These are phyloP conservation scores for Monosporascus sp. DNA, from an alignment of 2,329 filamentous ascomycete species.

Conservation along the genomic window DNA sequence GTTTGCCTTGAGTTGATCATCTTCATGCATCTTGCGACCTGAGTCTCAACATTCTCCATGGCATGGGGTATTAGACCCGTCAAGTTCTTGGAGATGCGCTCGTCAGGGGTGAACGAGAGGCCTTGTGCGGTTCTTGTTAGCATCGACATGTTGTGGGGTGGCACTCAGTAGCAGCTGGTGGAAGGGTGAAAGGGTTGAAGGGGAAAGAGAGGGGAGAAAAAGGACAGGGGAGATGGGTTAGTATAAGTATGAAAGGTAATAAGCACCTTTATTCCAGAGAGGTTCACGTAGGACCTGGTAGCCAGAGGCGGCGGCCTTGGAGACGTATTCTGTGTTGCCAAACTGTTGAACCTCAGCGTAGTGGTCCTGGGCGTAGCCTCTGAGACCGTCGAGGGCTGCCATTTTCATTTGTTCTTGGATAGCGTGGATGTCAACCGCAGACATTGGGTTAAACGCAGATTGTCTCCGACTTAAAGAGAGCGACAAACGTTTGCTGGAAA, in stretches of 20 bases:
- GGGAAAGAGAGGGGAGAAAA: slow-evolving; percentile 2
- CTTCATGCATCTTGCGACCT: slow-evolving; percentile 63
- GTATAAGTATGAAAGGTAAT: slow-evolving; percentile 19
- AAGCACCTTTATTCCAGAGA: slow-evolving; percentile 59
- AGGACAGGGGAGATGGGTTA: slow-evolving; percentile 1
- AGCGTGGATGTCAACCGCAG: slow-evolving; percentile 49
- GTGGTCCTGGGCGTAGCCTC: slow-evolving; percentile 54
- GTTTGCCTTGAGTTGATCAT: slow-evolving; percentile 67
- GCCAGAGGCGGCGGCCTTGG: slow-evolving; percentile 47
- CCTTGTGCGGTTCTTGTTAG: slow-evolving; percentile 34
- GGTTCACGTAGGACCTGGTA: slow-evolving; percentile 59
- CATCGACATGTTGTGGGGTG: slow-evolving; percentile 1
- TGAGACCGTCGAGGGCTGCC: slow-evolving; percentile 54
- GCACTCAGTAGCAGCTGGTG: too few relatives aligned
- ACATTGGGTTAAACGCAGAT: slow-evolving; percentile 50
- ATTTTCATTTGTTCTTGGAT: slow-evolving; percentile 58
- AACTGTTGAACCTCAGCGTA: slow-evolving; percentile 52
- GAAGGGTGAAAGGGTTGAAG: too few relatives aligned
- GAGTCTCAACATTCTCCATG: slow-evolving; percentile 55
- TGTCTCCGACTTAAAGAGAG: slow-evolving; percentile 44
- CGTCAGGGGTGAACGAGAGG: slow-evolving; percentile 59
- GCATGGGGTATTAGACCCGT: slow-evolving; percentile 61
- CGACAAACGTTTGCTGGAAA: slow-evolving; percentile 47
- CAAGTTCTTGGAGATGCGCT: slow-evolving; percentile 59
- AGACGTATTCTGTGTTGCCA: slow-evolving; percentile 47